Conservation (phyloP, 192 early-diverging fungal species). For the Backusella tarrabulga region DNA sequence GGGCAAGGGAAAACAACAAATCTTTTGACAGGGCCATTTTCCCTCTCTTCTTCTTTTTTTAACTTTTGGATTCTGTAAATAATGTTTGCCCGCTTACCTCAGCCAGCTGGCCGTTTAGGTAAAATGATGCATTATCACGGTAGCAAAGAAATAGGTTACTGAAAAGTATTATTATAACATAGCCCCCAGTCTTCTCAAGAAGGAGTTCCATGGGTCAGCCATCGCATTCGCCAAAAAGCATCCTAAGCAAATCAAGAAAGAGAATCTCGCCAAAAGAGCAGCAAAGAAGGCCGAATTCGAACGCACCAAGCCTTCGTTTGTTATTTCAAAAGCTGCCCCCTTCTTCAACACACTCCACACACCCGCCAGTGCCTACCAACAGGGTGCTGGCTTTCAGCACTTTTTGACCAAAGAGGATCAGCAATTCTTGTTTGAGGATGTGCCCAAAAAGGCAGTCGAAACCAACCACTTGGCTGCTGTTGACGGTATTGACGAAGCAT, state of each 20-base stretch:
- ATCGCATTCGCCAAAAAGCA: slow-evolving; percentile 31
- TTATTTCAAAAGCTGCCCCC: slow-evolving; percentile 25
- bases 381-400: slow-evolving; percentile 41
- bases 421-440: slow-evolving; percentile 46
- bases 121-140: not conserved
- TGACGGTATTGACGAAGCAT: slow-evolving; percentile 33
- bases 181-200: not conserved
- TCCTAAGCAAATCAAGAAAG: slow-evolving; percentile 42
- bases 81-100: slow-evolving; percentile 9
- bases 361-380: slow-evolving; percentile 30
- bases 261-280: slow-evolving; percentile 39
- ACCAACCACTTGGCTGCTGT: slow-evolving; percentile 25
- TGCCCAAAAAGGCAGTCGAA: slow-evolving; percentile 39
- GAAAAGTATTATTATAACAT: no score
- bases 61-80: not conserved
- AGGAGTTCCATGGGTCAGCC: slow-evolving; percentile 32
- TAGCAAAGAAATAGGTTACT: no score
- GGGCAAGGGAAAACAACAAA: not conserved
- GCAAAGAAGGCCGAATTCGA: slow-evolving; percentile 26
- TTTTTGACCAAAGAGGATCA: slow-evolving; percentile 47
- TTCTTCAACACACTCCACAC: slow-evolving; percentile 35
- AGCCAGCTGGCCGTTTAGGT: slow-evolving; percentile 3
- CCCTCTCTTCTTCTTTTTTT: not conserved
- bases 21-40: slow-evolving; percentile 12
- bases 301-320: slow-evolving; percentile 34